phyloP scores from a whole-genome alignment of 192 early-diverging fungal species.

The Haplosporangium gracile region DNA sequence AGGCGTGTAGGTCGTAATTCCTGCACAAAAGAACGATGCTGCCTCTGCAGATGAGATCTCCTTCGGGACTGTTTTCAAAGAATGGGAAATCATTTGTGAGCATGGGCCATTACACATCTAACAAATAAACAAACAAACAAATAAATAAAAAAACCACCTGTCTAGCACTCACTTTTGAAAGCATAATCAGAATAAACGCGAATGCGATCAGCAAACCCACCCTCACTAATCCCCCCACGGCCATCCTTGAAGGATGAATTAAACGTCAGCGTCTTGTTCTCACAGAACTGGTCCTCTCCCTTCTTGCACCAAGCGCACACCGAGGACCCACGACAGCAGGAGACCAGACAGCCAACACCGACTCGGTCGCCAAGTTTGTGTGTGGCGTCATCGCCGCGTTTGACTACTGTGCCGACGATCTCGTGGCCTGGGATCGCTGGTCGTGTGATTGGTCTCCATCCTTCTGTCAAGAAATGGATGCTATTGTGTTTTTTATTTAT shows the following conservation, averaged over 20 bases:
- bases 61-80: background rate
- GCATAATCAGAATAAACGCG: constrained; percentile 70
- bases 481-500: constrained; percentile 26
- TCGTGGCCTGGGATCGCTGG: constrained; percentile 62
- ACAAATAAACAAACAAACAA: background rate
- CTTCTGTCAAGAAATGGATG: constrained; percentile 71
- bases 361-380: constrained; percentile 70
- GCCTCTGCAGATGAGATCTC: constrained; percentile 49
- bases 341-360: constrained; percentile 73
- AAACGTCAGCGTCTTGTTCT: constrained; percentile 63
- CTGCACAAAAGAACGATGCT: constrained; percentile 89
- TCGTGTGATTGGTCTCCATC: constrained; percentile 63
- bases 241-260: constrained; percentile 70
- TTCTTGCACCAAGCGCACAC: constrained; percentile 48
- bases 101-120: too few relatives aligned
- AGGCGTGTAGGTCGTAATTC: constrained; percentile 76
- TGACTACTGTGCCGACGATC: constrained; percentile 59
- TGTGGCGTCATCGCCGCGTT: constrained; percentile 44
- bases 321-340: constrained; percentile 56
- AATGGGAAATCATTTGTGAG: background rate
- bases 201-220: constrained; percentile 64
- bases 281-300: constrained; percentile 48
- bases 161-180: constrained; percentile 68
- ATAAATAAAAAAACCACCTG: background rate
- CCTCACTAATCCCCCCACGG: constrained; percentile 57